Conservation (phyloP, 1,284 basidiomycete genomes). For the Singerocomus inundabilis region DNA sequence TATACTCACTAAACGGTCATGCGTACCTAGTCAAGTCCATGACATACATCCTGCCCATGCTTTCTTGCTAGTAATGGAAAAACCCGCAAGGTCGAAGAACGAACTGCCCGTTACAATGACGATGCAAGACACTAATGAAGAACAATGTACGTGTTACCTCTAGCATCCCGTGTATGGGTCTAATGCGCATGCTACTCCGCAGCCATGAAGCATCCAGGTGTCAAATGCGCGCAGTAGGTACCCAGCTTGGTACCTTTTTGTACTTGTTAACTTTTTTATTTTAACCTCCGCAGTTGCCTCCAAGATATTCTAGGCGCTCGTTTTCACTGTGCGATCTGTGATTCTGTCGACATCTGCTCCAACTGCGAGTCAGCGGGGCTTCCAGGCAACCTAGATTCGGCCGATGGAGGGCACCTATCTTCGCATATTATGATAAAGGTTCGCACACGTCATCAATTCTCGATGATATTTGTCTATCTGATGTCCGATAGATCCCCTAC, state of each 20-base stretch:
- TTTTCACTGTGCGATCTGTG: conserved; percentile 89
- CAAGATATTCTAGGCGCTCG: conserved; percentile 86
- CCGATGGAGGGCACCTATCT: conserved; percentile 72
- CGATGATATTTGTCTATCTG: background rate
- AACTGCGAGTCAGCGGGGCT: conserved; percentile 87
- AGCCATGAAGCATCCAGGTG: conserved; percentile 72
- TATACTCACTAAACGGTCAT: conserved; percentile 3
- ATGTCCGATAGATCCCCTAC: conserved; percentile 66
- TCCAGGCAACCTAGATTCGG: conserved; percentile 73
- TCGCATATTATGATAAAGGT: conserved; percentile 94
- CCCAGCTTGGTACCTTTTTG: background rate
- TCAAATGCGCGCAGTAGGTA: conserved; percentile 77
- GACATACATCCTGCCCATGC: conserved; percentile 87
- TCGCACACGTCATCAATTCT: conserved; percentile 9
- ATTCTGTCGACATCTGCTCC: conserved; percentile 78
- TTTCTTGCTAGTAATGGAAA: conserved; percentile 78
- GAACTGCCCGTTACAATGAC: conserved; percentile 32
- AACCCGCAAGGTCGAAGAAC: conserved; percentile 40
- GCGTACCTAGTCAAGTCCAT: conserved; percentile 62
- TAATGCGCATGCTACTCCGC: conserved; percentile 14
- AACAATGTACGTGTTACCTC: conserved; percentile 54
- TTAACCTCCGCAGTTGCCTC: conserved; percentile 66
- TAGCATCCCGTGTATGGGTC: background rate
- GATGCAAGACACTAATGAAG: conserved; percentile 46
- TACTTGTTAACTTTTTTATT: background rate